phyloP scores from a whole-genome alignment of 2,329 filamentous ascomycete genomes.

The Chaetomium sp. region DNA sequence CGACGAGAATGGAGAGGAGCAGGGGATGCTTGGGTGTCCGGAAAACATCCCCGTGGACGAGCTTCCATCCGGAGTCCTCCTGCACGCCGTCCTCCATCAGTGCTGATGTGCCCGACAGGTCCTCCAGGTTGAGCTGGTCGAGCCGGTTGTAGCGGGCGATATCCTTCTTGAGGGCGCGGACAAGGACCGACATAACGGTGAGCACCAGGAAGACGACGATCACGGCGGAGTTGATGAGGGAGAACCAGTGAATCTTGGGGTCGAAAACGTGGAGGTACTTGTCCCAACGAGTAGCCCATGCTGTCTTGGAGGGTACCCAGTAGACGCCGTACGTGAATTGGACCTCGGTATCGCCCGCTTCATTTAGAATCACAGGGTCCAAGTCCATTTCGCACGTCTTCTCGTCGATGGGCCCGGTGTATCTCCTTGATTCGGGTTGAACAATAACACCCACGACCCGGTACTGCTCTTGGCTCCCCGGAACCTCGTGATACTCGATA shows the following conservation, averaged over 20 bases:
- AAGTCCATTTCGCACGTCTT: slow-evolving; percentile 49
- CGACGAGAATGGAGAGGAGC: slow-evolving; percentile 82
- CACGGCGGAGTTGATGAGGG: slow-evolving; percentile 90
- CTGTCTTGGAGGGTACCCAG: slow-evolving; percentile 81
- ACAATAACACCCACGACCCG: slow-evolving; percentile 92
- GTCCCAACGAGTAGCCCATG: slow-evolving; percentile 97
- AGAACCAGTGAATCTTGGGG: slow-evolving; percentile 99
- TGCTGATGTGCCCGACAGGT: slow-evolving; percentile 76
- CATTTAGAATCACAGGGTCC: slow-evolving; percentile 63
- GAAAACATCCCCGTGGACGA: slow-evolving; percentile 97
- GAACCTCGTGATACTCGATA: slow-evolving; percentile 87
- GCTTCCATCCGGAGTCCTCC: slow-evolving; percentile 97
- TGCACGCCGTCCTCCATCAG: slow-evolving; percentile 85
- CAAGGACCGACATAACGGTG: slow-evolving; percentile 89
- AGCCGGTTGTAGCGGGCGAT: slow-evolving; percentile 96
- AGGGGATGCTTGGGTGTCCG: slow-evolving; percentile 81
- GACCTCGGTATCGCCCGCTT: slow-evolving; percentile 61
- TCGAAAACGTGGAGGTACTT: slow-evolving; percentile 98
- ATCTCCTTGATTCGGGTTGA: slow-evolving; percentile 72
- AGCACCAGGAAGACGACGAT: slow-evolving; percentile 90
- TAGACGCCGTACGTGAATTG: slow-evolving; percentile 90
- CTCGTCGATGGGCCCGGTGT: slow-evolving; percentile 63
- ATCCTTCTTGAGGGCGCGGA: slow-evolving; percentile 88
- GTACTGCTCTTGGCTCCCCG: slow-evolving; percentile 65
- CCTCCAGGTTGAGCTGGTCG: slow-evolving; percentile 87